phyloP scores from a whole-genome alignment of 108 stramenopile species.

The Nannochloropsis oceanica region DNA sequence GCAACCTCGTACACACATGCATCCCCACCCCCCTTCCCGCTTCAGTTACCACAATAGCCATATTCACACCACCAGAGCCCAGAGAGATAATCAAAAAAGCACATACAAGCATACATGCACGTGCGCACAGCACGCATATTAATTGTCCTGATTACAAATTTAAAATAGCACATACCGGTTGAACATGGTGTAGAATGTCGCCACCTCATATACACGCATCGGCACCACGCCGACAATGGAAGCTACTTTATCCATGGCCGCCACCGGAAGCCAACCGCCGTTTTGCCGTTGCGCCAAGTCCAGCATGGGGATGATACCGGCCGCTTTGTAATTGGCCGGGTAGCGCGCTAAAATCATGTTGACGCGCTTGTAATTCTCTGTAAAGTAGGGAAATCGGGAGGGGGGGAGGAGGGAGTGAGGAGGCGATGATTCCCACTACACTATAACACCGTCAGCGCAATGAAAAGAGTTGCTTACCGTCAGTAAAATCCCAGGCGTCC shows the following conservation, averaged over 20 bases:
- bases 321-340: constrained; percentile 93
- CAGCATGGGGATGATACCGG: constrained; percentile 74
- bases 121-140: too few relatives aligned
- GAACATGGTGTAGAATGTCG: constrained; percentile 99
- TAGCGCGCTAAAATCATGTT: constrained; percentile 74
- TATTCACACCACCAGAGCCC: too few relatives aligned
- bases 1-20: too few relatives aligned
- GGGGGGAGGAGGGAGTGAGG: too few relatives aligned
- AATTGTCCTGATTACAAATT: too few relatives aligned
- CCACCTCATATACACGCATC: constrained; percentile 93
- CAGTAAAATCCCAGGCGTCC: neutral
- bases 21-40: too few relatives aligned
- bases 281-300: constrained; percentile 86
- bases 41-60: too few relatives aligned
- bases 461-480: neutral
- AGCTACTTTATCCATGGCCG: constrained; percentile 98
- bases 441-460: too few relatives aligned
- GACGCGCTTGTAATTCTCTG: constrained; percentile 85
- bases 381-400: constrained; percentile 40
- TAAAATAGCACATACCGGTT: constrained; percentile 45
- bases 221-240: constrained; percentile 70
- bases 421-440: too few relatives aligned
- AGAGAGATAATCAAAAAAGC: too few relatives aligned
- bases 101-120: too few relatives aligned
- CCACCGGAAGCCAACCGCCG: constrained; percentile 93